phyloP scores from a whole-genome alignment of 352 stramenopile genomes.

The Phytophthora aleatoria region DNA sequence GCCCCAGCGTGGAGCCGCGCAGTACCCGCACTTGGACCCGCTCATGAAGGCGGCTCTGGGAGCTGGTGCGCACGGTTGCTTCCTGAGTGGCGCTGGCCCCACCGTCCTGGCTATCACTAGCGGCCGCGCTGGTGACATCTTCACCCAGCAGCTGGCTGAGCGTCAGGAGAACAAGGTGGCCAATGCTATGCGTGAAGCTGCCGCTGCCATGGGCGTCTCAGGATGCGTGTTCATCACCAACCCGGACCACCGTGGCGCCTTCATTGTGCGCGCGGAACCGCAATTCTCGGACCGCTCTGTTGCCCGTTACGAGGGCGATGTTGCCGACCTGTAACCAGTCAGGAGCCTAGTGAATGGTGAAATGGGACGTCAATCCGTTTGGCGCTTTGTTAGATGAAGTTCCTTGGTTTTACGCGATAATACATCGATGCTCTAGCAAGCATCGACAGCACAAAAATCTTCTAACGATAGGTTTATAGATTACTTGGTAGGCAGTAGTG shows the following conservation, averaged over 20 bases:
- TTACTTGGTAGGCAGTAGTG: constrained; percentile 19
- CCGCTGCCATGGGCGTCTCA: constrained; percentile 90
- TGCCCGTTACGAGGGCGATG: constrained; percentile 83
- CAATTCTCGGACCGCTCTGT: constrained; percentile 90
- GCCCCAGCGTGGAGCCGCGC: constrained; percentile 93
- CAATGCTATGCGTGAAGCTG: constrained; percentile 95
- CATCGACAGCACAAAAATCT: constrained; percentile 16
- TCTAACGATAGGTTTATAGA: constrained; percentile 32
- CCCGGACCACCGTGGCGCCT: constrained; percentile 94
- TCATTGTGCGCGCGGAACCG: constrained; percentile 94
- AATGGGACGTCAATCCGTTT: constrained; percentile 12
- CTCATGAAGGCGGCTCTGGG: constrained; percentile 97
- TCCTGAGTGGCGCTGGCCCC: constrained; percentile 96
- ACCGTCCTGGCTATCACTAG: constrained; percentile 98
- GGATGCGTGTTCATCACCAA: constrained; percentile 98
- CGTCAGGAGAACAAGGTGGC: constrained; percentile 93
- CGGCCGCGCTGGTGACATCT: constrained; percentile 97
- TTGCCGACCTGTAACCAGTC: constrained; percentile 68
- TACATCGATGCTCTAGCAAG: not conserved
- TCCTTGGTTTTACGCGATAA: not conserved
- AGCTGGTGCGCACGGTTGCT: constrained; percentile 94
- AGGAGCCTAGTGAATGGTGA: constrained; percentile 20
- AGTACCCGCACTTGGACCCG: constrained; percentile 97
- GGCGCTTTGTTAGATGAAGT: constrained; percentile 4
- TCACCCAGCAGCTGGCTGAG: constrained; percentile 95